Evolutionary conservation across 306 rosid species (phyloP).

Genomic region (Acacia crassicarpa): DNA sequence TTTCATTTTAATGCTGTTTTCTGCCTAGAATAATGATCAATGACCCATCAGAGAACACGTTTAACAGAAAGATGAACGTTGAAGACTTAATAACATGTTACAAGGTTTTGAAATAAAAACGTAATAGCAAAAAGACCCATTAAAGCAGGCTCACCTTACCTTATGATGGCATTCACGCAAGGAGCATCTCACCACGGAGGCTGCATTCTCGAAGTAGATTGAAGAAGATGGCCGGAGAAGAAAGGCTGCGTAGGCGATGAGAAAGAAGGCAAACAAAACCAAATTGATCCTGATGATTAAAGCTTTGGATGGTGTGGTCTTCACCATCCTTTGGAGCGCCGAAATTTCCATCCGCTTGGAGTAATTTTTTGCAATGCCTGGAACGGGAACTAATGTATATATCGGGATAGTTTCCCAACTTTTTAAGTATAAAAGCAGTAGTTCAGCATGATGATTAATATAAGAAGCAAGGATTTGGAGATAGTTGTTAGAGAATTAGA

Average conservation of each 20-base stretch:
- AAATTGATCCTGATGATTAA: constrained; percentile 68
- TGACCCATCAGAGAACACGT: not conserved
- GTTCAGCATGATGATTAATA: constrained; percentile 38
- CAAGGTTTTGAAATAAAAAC: not conserved
- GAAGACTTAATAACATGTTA: not conserved
- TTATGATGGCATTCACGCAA: constrained; percentile 78
- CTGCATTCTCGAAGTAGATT: constrained; percentile 64
- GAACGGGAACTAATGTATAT: constrained; percentile 35
- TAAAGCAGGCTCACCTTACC: constrained; percentile 86
- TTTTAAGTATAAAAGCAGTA: constrained; percentile 10
- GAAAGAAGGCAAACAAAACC: constrained; percentile 62
- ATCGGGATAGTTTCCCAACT: constrained; percentile 17
- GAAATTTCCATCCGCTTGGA: constrained; percentile 39
- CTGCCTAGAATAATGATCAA: constrained; percentile 40
- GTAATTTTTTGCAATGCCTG: constrained; percentile 21
- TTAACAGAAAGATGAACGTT: not conserved
- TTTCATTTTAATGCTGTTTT: constrained; percentile 56
- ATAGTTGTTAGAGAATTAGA: constrained; percentile 55
- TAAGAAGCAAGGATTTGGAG: constrained; percentile 33
- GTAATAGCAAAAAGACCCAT: not conserved
- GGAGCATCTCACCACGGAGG: constrained; percentile 74
- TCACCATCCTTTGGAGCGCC: constrained; percentile 54
- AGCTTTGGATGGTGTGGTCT: constrained; percentile 70
- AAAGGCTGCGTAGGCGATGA: constrained; percentile 56
- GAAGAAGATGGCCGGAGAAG: constrained; percentile 84